Evolutionary conservation across 2,329 filamentous ascomycete species (phyloP), one percentile per base, ranked within the genome.

Genomic region (Emydomyces testavorans): DNA sequence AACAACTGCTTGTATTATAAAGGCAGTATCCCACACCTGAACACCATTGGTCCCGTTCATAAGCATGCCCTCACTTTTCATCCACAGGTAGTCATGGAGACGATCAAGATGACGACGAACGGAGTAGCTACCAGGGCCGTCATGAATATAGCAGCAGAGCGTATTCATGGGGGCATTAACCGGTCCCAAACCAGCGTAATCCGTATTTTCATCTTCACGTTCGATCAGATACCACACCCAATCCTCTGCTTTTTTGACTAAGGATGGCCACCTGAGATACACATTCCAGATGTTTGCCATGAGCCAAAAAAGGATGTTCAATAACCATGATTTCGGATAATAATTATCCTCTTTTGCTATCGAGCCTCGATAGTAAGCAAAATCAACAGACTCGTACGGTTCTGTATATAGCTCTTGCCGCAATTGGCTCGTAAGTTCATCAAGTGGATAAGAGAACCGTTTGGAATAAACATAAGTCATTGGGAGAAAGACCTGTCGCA

Each of bases 1-100:
- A 45, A 86, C 77, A 4, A 85, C 78, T 0, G 85, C 82, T 64
- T 94, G 88, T 28, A 95, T 86, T 15, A 83, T 70, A 61, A 96
- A 96, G 0, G 88, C 77, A 0, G 92, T 98, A 62, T 98, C 92
- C 92, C 92, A 98, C 54, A 81, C 84, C 65, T 98, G 92, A 1
- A 96, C 89, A n/a, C 92, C 92, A 57, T 98, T 96, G 6, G 92
- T 98, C 31, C 92, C 92, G 58, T 95, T 95, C 66, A 83, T 83
- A 40, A 96, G 74, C 85, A 98, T 87, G 4, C 92, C 92, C 62
- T 95, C 89, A 28, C 80, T 65, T 54, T 93, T 94, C 42, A 98
- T 74, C 89, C 92, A 98, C 24, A 98, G 66, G 52, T 82, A 93
- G 58, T 98, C 92, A 36, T 85, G 76, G 10, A 94, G 66, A 2